Conservation (phyloP, 2,329 filamentous ascomycete genomes). For the Fusarium stilboides region DNA sequence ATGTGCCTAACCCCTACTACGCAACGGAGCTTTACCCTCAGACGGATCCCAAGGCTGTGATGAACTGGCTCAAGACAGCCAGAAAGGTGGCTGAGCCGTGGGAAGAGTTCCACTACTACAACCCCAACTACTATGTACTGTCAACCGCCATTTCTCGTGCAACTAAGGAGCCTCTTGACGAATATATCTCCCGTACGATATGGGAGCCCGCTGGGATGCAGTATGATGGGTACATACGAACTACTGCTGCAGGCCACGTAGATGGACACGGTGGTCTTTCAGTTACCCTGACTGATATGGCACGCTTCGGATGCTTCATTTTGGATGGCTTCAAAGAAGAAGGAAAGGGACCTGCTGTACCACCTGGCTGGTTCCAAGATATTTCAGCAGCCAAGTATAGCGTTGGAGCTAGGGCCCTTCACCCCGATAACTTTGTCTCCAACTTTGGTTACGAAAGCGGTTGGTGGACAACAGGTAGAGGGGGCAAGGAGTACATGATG, state of each 20-base stretch:
- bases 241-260: constrained; percentile 35
- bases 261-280: constrained; percentile 37
- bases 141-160: constrained; percentile 36
- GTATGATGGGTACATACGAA: constrained; percentile 38
- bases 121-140: constrained; percentile 37
- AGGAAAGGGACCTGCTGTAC: constrained; percentile 18
- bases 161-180: constrained; percentile 21
- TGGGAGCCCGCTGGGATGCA: constrained; percentile 43
- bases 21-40: constrained; percentile 39
- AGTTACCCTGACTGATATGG: constrained; percentile 29
- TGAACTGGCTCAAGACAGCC: constrained; percentile 34
- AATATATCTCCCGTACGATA: constrained; percentile 32
- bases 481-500: constrained; percentile 11
- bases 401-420: constrained; percentile 21
- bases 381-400: constrained; percentile 32
- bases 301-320: constrained; percentile 36
- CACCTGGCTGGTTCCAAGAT: constrained; percentile 25
- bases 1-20: constrained; percentile 38
- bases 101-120: constrained; percentile 45
- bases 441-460: constrained; percentile 38
- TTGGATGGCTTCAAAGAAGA: constrained; percentile 17
- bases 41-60: constrained; percentile 19
- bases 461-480: constrained; percentile 37
- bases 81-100: constrained; percentile 38
- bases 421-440: constrained; percentile 29